Evolutionary conservation across 2,329 filamentous ascomycete species (phyloP), one percentile per base, ranked within the genome.

Genomic region (Beauveria brongniartii): DNA sequence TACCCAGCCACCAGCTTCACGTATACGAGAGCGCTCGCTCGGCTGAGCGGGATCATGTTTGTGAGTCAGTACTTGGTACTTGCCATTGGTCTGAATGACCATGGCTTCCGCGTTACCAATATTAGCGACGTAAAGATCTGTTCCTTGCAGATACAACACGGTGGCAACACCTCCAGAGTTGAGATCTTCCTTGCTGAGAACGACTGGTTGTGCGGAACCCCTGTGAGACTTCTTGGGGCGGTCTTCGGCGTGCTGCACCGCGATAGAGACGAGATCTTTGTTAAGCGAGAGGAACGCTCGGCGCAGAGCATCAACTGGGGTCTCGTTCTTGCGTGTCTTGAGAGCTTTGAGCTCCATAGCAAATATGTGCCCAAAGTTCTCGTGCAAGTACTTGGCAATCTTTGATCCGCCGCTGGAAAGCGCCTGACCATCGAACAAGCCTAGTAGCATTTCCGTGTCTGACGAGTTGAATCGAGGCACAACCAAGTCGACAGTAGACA

Each of bases 91-190:
- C 68, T 92, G 90, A 64, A 99, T 94, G 22, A 97, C 81, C 75
- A 99, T 89, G n/a, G 92, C 93, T 74, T 97, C 92, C 5, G 90
- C 91, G 74, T 99, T 92, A 57, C 94, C 94, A 24, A 99, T 90
- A 68, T 99, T 99, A 64, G 92, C 94, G 59, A 97, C 88, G 69
- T 90, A 97, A 3, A 99, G 82, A 67, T 97, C 91, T 74, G 91
- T 92, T 66, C 90, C 88, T 67, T 92, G 89, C 37, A 99, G 78
- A 69, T 96, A 99, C 57, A 94, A 81, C 3, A 97, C 89, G 0
- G 94, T 97, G 2, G 93, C 94, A 51, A 96, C 92, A 62, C 91
- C 91, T 46, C 94, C 94, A 18, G 92, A 93, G 65, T 88, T 88
- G 50, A 97, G 81, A 70, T 99, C 94, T 66, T 97, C 92, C 63